These are phyloP conservation scores for Penicillium samsonianum DNA, from an alignment of 495 filamentous ascomycete species.

Conservation along the genomic window DNA sequence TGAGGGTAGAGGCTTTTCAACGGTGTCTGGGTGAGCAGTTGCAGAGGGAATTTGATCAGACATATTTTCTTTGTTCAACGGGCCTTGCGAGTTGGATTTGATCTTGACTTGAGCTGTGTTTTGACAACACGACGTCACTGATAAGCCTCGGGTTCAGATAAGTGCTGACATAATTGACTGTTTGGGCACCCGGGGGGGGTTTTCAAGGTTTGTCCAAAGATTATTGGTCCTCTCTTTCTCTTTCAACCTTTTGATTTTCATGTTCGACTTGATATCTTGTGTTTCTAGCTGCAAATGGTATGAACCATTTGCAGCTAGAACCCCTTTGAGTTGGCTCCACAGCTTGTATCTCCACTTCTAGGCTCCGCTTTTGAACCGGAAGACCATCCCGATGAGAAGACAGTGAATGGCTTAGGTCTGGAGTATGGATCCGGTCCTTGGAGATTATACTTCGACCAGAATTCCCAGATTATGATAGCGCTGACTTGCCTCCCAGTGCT, in stretches of 20 bases:
- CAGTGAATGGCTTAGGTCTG: no score
- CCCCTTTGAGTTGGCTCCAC: not conserved
- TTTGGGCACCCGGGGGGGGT: no score
- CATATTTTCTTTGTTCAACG: slow-evolving; percentile 31
- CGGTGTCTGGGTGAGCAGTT: slow-evolving; percentile 64
- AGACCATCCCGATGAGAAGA: not conserved
- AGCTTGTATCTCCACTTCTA: not conserved
- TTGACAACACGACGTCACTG: slow-evolving; percentile 2
- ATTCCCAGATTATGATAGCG: no score
- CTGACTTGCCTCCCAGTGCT: no score
- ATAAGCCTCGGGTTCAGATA: slow-evolving; percentile 3
- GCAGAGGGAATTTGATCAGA: slow-evolving; percentile 69
- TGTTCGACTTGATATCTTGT: not conserved
- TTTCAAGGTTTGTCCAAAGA: no score
- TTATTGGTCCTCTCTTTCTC: no score
- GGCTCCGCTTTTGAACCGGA: not conserved
- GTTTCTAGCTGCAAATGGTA: not conserved
- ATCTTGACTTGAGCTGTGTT: not conserved
- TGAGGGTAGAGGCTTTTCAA: slow-evolving; percentile 57
- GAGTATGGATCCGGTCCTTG: no score
- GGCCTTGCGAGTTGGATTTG: not conserved
- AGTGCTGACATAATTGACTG: slow-evolving; percentile 7
- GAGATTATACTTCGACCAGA: no score
- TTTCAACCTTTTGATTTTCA: not conserved
- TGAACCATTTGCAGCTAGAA: not conserved